Evolutionary conservation across 345 rosid species (phyloP).

Genomic region (Lepidium didymum): DNA sequence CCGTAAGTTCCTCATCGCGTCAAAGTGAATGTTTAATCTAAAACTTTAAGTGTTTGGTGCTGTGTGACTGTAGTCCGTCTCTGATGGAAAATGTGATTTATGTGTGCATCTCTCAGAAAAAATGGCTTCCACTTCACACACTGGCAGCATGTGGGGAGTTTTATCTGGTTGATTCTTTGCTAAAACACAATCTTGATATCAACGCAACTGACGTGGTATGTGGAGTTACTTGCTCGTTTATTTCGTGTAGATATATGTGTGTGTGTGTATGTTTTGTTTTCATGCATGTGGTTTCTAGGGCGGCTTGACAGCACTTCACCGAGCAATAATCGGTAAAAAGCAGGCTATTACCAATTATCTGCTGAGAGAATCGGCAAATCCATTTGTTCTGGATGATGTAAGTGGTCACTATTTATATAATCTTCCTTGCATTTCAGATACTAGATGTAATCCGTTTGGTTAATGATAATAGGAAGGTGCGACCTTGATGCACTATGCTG

Average conservation of each 20-base stretch:
- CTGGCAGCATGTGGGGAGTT: slow-evolving; percentile 91
- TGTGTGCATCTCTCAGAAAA: slow-evolving; percentile 34
- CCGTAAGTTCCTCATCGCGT: slow-evolving; percentile 45
- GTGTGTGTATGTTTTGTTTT: background rate
- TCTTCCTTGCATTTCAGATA: slow-evolving; percentile 9
- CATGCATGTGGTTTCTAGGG: slow-evolving; percentile 38
- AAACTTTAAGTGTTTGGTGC: no score
- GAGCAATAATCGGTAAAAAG: slow-evolving; percentile 75
- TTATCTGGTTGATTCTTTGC: slow-evolving; percentile 59
- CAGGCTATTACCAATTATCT: slow-evolving; percentile 77
- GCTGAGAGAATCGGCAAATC: slow-evolving; percentile 85
- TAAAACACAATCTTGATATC: slow-evolving; percentile 77
- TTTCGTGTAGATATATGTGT: background rate
- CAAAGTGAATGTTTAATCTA: background rate
- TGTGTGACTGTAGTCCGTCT: background rate
- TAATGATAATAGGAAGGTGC: slow-evolving; percentile 69
- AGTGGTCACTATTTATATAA: slow-evolving; percentile 5
- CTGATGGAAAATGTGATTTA: background rate
- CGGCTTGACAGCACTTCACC: slow-evolving; percentile 79
- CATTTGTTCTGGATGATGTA: slow-evolving; percentile 72
- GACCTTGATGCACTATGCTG: slow-evolving; percentile 88
- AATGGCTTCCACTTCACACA: slow-evolving; percentile 85
- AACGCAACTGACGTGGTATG: slow-evolving; percentile 68
- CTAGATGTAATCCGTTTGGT: slow-evolving; percentile 7
- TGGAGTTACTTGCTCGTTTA: background rate